phyloP scores from a whole-genome alignment of 331 rosid genomes.

The Erythrophleum ivorense region DNA sequence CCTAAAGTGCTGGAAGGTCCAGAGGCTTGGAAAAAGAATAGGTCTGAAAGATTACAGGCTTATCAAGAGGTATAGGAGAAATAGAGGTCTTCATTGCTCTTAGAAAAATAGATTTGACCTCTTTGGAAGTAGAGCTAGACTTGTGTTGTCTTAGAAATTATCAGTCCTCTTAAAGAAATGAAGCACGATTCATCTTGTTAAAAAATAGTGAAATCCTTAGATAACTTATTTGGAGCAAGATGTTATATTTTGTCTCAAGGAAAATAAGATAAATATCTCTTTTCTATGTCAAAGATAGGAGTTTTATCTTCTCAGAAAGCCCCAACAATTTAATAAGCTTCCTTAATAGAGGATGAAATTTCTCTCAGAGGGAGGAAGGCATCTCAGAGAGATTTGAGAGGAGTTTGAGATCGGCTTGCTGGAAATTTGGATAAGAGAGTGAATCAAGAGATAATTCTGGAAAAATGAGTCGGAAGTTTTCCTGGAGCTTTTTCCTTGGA shows the following conservation, averaged over 20 bases:
- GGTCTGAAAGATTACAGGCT: neutral
- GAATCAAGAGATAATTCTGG: neutral
- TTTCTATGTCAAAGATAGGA: neutral
- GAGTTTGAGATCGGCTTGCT: neutral
- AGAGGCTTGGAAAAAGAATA: neutral
- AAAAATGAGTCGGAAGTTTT: neutral
- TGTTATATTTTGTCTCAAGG: neutral
- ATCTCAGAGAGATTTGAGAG: neutral
- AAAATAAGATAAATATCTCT: neutral
- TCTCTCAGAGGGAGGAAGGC: neutral
- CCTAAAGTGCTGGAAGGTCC: neutral
- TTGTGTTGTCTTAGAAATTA: neutral
- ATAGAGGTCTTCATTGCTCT: neutral
- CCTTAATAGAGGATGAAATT: neutral
- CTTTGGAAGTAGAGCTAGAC: neutral
- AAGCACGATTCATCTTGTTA: neutral
- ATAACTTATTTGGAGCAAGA: neutral
- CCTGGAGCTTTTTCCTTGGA: neutral
- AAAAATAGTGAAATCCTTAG: neutral
- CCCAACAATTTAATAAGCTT: neutral
- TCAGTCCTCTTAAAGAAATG: neutral
- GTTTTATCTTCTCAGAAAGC: neutral
- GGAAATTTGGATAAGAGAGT: neutral
- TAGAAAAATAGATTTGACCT: neutral
- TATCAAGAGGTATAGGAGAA: neutral